Evolutionary conservation across 495 filamentous ascomycete species (phyloP).

Genomic region (Penicillium odoratum): DNA sequence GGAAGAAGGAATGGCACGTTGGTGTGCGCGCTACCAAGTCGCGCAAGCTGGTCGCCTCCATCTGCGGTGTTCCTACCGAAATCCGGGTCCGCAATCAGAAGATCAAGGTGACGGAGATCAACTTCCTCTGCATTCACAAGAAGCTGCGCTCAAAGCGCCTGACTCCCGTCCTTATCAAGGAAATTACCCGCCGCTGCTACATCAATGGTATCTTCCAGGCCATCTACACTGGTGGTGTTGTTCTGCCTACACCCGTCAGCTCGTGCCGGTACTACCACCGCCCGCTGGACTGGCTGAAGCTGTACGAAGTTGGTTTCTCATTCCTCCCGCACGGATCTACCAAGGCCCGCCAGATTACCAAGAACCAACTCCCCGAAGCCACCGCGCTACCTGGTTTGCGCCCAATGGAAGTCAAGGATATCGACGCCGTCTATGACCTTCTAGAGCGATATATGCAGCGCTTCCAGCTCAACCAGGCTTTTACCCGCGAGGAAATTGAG

Average conservation of each 20-base stretch:
- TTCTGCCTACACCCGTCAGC: constrained; percentile 85
- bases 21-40: constrained; percentile 80
- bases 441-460: constrained; percentile 75
- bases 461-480: constrained; percentile 82
- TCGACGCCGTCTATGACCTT: constrained; percentile 72
- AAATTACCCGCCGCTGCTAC: constrained; percentile 91
- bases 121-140: constrained; percentile 97
- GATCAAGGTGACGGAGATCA: constrained; percentile 84
- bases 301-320: constrained; percentile 90
- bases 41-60: constrained; percentile 86
- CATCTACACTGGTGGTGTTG: constrained; percentile 88
- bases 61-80: constrained; percentile 82
- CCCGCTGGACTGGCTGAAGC: constrained; percentile 89
- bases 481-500: constrained; percentile 72
- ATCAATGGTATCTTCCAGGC: constrained; percentile 82
- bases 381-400: constrained; percentile 73
- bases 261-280: constrained; percentile 96
- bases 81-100: constrained; percentile 75
- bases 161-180: constrained; percentile 91
- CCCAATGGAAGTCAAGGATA: constrained; percentile 77
- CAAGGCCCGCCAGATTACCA: constrained; percentile 73
- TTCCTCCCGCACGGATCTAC: constrained; percentile 79
- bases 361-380: constrained; percentile 71
- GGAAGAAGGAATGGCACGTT: constrained; percentile 93
- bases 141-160: constrained; percentile 92